phyloP scores from a whole-genome alignment of 2,329 filamentous ascomycete genomes.

The Graphiopsis chlorocephala region DNA sequence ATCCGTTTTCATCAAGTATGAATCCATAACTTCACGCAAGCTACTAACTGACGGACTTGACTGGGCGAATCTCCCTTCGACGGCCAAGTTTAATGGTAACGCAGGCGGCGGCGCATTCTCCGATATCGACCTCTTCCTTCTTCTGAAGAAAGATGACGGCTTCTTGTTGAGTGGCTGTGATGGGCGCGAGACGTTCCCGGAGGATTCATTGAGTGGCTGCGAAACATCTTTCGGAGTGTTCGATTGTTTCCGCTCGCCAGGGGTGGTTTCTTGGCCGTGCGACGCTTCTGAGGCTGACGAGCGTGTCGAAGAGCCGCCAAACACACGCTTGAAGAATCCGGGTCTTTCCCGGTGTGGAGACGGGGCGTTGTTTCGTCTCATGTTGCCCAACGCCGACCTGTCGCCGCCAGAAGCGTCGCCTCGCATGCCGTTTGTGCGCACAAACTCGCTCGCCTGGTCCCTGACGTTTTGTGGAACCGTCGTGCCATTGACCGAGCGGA shows the following conservation, averaged over 20 bases:
- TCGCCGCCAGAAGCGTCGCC: constrained; percentile 17
- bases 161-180: constrained; percentile 71
- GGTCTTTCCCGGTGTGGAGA: constrained; percentile 55
- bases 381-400: constrained; percentile 32
- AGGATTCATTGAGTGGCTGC: neutral
- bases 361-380: constrained; percentile 24
- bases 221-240: constrained; percentile 1
- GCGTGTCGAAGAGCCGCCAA: constrained; percentile 51
- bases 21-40: constrained; percentile 81
- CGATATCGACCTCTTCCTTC: constrained; percentile 83
- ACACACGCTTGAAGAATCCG: constrained; percentile 91
- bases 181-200: constrained; percentile 13
- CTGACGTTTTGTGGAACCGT: constrained; percentile 41
- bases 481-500: constrained; percentile 26
- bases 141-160: constrained; percentile 87
- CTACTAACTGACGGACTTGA: constrained; percentile 65
- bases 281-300: neutral
- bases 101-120: constrained; percentile 62
- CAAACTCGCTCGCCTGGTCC: constrained; percentile 48
- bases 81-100: constrained; percentile 43
- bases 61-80: constrained; percentile 32
- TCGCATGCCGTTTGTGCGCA: constrained; percentile 44
- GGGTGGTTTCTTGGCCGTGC: neutral
- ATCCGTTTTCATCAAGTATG: constrained; percentile 58
- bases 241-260: neutral